Evolutionary conservation across 2,329 filamentous ascomycete genomes (phyloP).

Genomic region (Dichotomopilus funicola): DNA sequence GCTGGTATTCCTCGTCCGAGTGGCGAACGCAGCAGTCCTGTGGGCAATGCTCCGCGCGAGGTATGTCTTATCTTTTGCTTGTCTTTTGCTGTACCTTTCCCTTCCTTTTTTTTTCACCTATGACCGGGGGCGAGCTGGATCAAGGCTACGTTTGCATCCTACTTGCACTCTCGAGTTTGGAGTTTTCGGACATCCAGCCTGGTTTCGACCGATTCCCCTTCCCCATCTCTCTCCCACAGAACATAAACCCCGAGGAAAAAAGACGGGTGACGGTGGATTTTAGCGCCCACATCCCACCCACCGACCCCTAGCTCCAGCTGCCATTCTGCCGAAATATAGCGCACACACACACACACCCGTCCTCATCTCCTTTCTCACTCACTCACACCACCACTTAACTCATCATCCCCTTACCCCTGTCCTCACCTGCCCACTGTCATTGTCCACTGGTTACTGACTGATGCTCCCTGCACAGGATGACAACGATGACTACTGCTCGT

Average conservation of each 20-base stretch:
- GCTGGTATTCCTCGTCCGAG: slow-evolving; percentile 61
- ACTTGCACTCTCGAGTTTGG: too few relatives aligned
- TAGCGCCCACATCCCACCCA: slow-evolving; percentile 13
- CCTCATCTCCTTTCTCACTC: too few relatives aligned
- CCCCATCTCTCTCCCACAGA: neutral
- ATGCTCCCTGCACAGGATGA: slow-evolving; percentile 46
- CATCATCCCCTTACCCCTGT: too few relatives aligned
- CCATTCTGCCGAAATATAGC: slow-evolving; percentile 27
- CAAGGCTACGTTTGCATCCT: too few relatives aligned
- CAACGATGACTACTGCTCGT: slow-evolving; percentile 85
- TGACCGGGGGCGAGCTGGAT: too few relatives aligned
- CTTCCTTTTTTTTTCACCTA: slow-evolving; percentile 1
- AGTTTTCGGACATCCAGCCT: too few relatives aligned
- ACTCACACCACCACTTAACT: too few relatives aligned
- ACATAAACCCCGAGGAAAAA: neutral
- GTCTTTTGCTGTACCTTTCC: neutral
- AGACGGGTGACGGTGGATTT: slow-evolving; percentile 4
- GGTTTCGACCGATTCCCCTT: too few relatives aligned
- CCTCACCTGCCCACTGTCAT: neutral
- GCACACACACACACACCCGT: too few relatives aligned
- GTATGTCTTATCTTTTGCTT: slow-evolving; percentile 36
- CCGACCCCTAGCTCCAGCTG: slow-evolving; percentile 12
- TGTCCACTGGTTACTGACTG: slow-evolving; percentile 9
- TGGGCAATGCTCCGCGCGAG: slow-evolving; percentile 44
- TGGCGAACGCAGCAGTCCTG: slow-evolving; percentile 58